These are phyloP conservation scores for Daldinia childiae DNA, from an alignment of 495 filamentous ascomycete genomes.

Conservation along the genomic window DNA sequence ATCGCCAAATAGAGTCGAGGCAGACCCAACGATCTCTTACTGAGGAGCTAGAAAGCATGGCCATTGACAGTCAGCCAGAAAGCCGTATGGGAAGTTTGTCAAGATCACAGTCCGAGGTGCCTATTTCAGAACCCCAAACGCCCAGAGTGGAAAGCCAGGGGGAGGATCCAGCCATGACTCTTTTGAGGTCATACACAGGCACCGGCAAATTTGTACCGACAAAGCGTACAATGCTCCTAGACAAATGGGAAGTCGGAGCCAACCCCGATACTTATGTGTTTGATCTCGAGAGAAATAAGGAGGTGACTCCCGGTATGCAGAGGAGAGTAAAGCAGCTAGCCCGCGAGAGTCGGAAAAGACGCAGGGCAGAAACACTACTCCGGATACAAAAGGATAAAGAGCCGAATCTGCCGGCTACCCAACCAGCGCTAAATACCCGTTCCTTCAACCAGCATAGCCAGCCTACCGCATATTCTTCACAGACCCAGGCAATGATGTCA, in stretches of 20 bases:
- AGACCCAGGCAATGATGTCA: conserved; percentile 32
- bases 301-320: conserved; percentile 34
- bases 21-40: conserved; percentile 14
- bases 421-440: conserved; percentile 33
- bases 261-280: conserved; percentile 40
- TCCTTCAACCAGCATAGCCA: conserved; percentile 41
- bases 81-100: conserved; percentile 25
- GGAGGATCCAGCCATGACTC: conserved; percentile 44
- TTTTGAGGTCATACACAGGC: conserved; percentile 44
- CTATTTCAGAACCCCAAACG: conserved; percentile 20
- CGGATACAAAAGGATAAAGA: conserved; percentile 32
- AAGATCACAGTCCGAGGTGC: conserved; percentile 23
- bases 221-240: conserved; percentile 41
- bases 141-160: conserved; percentile 9
- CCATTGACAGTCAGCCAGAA: conserved; percentile 40
- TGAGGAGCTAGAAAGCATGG: conserved; percentile 31
- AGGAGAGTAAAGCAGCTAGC: conserved; percentile 40
- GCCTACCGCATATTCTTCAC: conserved; percentile 18
- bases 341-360: conserved; percentile 40
- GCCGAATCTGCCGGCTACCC: conserved; percentile 41
- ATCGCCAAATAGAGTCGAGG: conserved; percentile 17
- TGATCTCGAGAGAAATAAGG: conserved; percentile 39
- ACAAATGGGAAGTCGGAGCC: conserved; percentile 45
- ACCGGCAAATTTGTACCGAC: conserved; percentile 40
- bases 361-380: conserved; percentile 40